A percentile compares a stretch with the other conserved stretches of the same genome.
These are phyloP conservation scores for Meira miltonrushii DNA, from an alignment of 1,284 basidiomycete genomes.

Conservation along the genomic window DNA sequence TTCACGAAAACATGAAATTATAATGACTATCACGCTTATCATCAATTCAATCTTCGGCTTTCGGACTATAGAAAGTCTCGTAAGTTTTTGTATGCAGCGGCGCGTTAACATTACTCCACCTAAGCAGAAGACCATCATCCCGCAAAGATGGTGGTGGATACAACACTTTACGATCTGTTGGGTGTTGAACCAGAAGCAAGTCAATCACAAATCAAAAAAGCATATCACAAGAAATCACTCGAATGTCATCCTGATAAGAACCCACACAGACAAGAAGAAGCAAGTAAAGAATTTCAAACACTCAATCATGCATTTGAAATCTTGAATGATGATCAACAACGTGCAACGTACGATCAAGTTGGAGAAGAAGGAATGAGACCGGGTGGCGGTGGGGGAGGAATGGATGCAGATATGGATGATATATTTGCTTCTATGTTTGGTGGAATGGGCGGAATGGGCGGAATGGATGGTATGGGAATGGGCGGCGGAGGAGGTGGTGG, in stretches of 20 bases:
- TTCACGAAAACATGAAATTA: no score
- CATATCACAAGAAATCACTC: constrained; percentile 57
- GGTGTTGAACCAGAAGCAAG: constrained; percentile 65
- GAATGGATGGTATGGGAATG: constrained; percentile 24
- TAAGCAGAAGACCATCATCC: no score
- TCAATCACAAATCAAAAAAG: constrained; percentile 75
- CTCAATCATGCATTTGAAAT: constrained; percentile 48
- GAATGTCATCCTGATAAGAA: constrained; percentile 48
- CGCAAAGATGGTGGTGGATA: constrained; percentile 54
- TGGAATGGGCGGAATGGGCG: constrained; percentile 33
- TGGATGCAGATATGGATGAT: constrained; percentile 39
- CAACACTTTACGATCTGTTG: constrained; percentile 74
- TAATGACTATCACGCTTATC: no score
- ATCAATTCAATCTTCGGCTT: no score
- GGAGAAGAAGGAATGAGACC: constrained; percentile 32
- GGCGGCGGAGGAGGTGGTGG: constrained; percentile 30
- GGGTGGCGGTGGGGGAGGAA: constrained; percentile 22
- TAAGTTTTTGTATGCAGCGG: no score
- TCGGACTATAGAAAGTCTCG: no score
- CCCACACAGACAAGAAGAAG: constrained; percentile 36
- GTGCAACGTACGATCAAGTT: constrained; percentile 44
- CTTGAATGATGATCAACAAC: constrained; percentile 37
- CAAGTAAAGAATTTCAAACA: constrained; percentile 44
- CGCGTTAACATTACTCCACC: no score
- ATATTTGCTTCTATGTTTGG: constrained; percentile 33